These are phyloP conservation scores for Clarireedia homoeocarpa DNA, from an alignment of 2,329 filamentous ascomycete genomes.

Conservation along the genomic window DNA sequence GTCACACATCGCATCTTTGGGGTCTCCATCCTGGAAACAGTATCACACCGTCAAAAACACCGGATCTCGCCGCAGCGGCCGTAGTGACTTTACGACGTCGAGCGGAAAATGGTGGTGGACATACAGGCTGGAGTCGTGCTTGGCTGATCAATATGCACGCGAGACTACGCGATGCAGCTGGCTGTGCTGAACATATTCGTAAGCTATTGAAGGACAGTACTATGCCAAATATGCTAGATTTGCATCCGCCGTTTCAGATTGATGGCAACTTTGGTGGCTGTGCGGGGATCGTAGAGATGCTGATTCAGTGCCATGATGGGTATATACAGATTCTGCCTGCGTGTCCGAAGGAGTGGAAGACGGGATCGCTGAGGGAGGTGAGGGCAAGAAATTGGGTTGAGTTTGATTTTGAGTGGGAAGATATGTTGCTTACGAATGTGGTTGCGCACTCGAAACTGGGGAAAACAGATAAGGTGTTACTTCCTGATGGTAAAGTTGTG, in stretches of 20 bases:
- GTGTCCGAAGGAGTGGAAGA: not conserved
- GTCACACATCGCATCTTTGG: constrained; percentile 39
- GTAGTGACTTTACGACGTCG: constrained; percentile 28
- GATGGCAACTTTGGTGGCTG: constrained; percentile 43
- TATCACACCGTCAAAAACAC: constrained; percentile 32
- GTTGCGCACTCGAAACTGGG: not conserved
- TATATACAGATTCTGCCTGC: not conserved
- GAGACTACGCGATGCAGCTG: constrained; percentile 33
- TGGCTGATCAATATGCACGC: constrained; percentile 40
- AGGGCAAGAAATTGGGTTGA: not conserved
- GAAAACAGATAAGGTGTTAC: not conserved
- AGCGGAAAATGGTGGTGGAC: constrained; percentile 35
- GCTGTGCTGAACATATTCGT: constrained; percentile 33
- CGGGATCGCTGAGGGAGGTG: not conserved
- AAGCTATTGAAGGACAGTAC: constrained; percentile 35
- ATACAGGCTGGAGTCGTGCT: constrained; percentile 41
- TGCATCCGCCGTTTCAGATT: constrained; percentile 41
- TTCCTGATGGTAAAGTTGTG: not conserved
- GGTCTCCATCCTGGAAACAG: constrained; percentile 34
- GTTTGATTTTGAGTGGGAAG: not conserved
- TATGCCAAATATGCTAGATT: constrained; percentile 37
- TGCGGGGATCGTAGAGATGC: constrained; percentile 39
- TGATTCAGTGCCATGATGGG: constrained; percentile 33
- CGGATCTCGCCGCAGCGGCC: constrained; percentile 24
- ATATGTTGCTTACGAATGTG: not conserved